Conservation (phyloP, 495 filamentous ascomycete genomes). For the Hypoxylon cercidicola region DNA sequence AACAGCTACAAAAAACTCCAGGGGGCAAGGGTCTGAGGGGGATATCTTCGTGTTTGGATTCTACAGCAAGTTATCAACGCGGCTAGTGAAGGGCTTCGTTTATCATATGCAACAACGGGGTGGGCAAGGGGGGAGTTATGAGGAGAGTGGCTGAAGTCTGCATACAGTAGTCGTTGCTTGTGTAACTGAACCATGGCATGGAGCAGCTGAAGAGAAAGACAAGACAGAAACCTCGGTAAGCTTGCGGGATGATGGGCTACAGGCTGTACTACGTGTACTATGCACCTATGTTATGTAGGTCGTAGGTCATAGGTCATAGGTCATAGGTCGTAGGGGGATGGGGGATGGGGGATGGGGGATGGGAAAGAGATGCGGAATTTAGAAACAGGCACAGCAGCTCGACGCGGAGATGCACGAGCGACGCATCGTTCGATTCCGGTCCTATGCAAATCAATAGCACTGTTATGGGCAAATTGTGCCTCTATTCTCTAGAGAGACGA, state of each 20-base stretch:
- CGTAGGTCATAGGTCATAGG: background rate
- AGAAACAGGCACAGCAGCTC: conserved; percentile 10
- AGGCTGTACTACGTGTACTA: conserved; percentile 3
- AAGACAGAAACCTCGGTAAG: conserved; percentile 27
- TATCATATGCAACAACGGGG: conserved; percentile 22
- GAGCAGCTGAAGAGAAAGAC: too few species aligned
- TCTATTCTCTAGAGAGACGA: conserved; percentile 9
- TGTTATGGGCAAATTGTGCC: conserved; percentile 27
- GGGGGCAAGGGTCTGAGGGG: background rate
- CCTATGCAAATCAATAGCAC: too few species aligned
- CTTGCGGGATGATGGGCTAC: conserved; percentile 22
- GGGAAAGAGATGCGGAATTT: conserved; percentile 1
- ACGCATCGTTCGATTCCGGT: conserved; percentile 33
- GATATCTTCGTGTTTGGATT: background rate
- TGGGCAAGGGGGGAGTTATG: conserved; percentile 22
- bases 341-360: conserved; percentile 19
- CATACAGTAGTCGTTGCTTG: conserved; percentile 33
- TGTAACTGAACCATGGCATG: conserved; percentile 25
- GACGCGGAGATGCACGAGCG: conserved; percentile 27
- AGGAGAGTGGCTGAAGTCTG: conserved; percentile 35
- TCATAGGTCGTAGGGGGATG: background rate
- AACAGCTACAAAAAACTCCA: background rate
- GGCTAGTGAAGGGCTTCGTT: conserved; percentile 33
- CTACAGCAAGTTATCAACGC: conserved; percentile 18
- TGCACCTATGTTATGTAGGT: background rate